Conservation (phyloP, 2,329 filamentous ascomycete genomes). For the Juglanconis oblonga region DNA sequence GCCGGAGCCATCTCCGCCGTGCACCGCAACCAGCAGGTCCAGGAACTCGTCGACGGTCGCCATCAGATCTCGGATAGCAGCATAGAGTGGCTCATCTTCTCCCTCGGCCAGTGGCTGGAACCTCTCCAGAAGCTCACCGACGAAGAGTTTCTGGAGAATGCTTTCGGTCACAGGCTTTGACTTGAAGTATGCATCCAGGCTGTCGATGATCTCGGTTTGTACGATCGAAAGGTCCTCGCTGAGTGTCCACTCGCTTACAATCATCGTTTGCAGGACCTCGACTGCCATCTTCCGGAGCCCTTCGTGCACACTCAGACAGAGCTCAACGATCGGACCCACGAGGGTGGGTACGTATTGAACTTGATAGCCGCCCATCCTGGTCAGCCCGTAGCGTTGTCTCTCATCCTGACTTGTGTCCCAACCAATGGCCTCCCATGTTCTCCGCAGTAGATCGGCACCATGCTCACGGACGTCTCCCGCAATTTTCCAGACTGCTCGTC, state of each 20-base stretch:
- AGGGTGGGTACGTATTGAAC: conserved; percentile 95
- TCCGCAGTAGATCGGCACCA: conserved; percentile 79
- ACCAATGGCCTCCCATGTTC: conserved; percentile 92
- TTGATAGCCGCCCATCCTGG: conserved; percentile 91
- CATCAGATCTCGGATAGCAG: conserved; percentile 74
- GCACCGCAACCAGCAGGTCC: conserved; percentile 85
- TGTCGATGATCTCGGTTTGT: conserved; percentile 95
- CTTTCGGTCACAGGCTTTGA: conserved; percentile 83
- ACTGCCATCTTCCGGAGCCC: conserved; percentile 86
- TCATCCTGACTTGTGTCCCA: conserved; percentile 90
- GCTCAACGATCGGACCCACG: conserved; percentile 85
- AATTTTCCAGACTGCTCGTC: conserved; percentile 97
- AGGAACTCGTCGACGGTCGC: conserved; percentile 85
- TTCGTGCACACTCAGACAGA: conserved; percentile 94
- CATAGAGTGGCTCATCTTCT: conserved; percentile 70
- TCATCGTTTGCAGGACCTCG: conserved; percentile 94
- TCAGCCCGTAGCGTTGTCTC: conserved; percentile 69
- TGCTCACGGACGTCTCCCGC: conserved; percentile 92
- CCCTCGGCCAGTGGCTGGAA: conserved; percentile 70
- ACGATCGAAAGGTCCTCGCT: conserved; percentile 89
- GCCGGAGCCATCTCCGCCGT: conserved; percentile 68
- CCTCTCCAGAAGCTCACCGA: conserved; percentile 76
- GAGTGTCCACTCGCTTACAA: conserved; percentile 95
- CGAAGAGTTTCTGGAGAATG: conserved; percentile 87
- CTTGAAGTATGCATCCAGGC: conserved; percentile 86